phyloP scores from a whole-genome alignment of 495 filamentous ascomycete species.

The Neurospora discreta region DNA sequence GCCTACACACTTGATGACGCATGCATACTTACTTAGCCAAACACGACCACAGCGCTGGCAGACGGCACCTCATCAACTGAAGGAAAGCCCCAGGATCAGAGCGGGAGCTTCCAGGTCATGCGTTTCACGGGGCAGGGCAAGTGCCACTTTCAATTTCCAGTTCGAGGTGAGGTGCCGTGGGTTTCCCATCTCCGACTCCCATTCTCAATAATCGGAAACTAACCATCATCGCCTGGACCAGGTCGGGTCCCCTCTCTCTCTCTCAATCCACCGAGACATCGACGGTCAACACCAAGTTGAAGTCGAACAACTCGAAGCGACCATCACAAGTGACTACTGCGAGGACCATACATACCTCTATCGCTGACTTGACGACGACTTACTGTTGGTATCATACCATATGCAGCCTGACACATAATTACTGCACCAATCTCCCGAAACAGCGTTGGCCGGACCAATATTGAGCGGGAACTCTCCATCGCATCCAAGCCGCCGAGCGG shows the following conservation, averaged over 20 bases:
- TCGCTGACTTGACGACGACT: background rate
- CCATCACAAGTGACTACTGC: background rate
- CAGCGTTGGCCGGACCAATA: background rate
- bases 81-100: background rate
- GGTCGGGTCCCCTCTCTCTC: background rate
- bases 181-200: background rate
- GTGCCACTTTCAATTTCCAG: background rate
- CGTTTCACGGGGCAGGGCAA: background rate
- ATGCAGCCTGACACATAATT: background rate
- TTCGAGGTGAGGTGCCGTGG: background rate
- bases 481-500: conserved; percentile 20
- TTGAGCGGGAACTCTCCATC: background rate
- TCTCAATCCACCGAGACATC: background rate
- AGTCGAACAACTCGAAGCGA: background rate
- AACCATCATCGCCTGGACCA: background rate
- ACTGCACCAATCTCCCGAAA: background rate
- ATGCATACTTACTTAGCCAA: background rate
- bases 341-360: background rate
- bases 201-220: background rate
- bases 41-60: background rate
- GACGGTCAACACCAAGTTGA: background rate
- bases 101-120: background rate
- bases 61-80: background rate
- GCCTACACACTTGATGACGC: background rate
- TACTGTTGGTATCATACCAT: background rate